These are phyloP conservation scores for Pisolithus thermaeus DNA, from an alignment of 1,284 basidiomycete species.

Conservation along the genomic window DNA sequence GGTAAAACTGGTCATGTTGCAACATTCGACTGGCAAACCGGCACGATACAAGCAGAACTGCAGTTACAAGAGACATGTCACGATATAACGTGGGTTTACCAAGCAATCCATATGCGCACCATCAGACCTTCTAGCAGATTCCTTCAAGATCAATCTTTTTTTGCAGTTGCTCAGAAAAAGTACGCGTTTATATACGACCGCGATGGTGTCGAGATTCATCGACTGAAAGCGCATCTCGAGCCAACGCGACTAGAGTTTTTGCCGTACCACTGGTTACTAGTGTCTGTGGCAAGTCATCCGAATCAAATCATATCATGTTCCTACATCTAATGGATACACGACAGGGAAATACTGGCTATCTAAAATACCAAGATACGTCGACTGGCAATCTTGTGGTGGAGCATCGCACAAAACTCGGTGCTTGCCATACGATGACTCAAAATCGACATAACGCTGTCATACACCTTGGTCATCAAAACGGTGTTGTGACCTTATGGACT, in stretches of 20 bases:
- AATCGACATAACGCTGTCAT: slow-evolving; percentile 91
- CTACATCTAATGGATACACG: not conserved
- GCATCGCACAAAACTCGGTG: slow-evolving; percentile 88
- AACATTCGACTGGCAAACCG: slow-evolving; percentile 93
- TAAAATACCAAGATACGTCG: slow-evolving; percentile 97
- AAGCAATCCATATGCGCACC: not conserved
- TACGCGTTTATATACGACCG: slow-evolving; percentile 96
- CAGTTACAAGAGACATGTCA: slow-evolving; percentile 86
- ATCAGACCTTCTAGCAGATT: slow-evolving; percentile 47
- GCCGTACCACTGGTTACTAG: slow-evolving; percentile 94
- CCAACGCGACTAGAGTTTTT: slow-evolving; percentile 89
- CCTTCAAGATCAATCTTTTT: slow-evolving; percentile 88
- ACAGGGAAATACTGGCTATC: slow-evolving; percentile 82
- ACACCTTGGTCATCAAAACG: slow-evolving; percentile 90
- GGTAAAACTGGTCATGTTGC: slow-evolving; percentile 87
- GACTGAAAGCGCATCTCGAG: slow-evolving; percentile 81
- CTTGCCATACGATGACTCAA: slow-evolving; percentile 85
- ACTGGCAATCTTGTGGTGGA: slow-evolving; percentile 86
- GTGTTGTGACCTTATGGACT: slow-evolving; percentile 92
- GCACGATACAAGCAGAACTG: slow-evolving; percentile 82
- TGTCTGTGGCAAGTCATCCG: slow-evolving; percentile 60
- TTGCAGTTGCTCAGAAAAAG: slow-evolving; percentile 95
- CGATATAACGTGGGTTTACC: slow-evolving; percentile 73
- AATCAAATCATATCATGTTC: not conserved
- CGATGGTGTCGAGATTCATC: slow-evolving; percentile 90